Base-by-base conservation (phyloP, 441 rosid genomes). In the Gossypium aridum region DNA sequence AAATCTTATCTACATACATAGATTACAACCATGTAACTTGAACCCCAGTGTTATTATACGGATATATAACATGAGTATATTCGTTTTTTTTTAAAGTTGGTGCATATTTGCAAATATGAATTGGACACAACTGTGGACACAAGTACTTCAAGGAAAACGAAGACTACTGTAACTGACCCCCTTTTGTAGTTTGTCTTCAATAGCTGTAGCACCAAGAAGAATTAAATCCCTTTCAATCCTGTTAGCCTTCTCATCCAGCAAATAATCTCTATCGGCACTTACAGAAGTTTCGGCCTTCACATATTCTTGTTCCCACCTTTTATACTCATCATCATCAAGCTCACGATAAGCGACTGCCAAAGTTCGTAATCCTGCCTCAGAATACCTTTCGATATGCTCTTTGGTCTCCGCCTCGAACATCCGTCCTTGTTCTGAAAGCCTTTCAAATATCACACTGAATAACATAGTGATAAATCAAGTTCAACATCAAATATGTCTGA, bases 191-290 rank as follows among this genome's bases (percentile, higher is more conserved):
- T 90, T 95, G 82, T 95, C 99, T 85, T 95, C 98, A 17, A 95
- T 96, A n/a, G 98, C 99, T 71, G 97, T 92, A 67, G 92, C 95
- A 23, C 99, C 99, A 70, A 96, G 91, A 80, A 96, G 97, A 82
- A 87, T 73, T 59, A 96, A 80, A 76, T 87, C 82, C 74, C 76
- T 86, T 77, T 96, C 99, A 49, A 96, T 87, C 64, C 77, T 84
- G 57, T 88, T 90, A 72, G 97, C 95, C 76, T 83, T 79, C 68
- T 76, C 79, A 54, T 88, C 95, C 68, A 92, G 76, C 25, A 83
- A 76, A 55, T 60, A 85, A 68, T 90, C 94, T 75, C 90, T 83
- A 56, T 92, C 85, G 26, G 89, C 90, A 71, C 81, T 81, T 3
- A 91, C 87, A 77, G 85, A 67, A 79, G 77, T 83, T 81, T 92